These are phyloP conservation scores for Phialophora macrospora DNA, from an alignment of 2,329 filamentous ascomycete species.

Conservation along the genomic window DNA sequence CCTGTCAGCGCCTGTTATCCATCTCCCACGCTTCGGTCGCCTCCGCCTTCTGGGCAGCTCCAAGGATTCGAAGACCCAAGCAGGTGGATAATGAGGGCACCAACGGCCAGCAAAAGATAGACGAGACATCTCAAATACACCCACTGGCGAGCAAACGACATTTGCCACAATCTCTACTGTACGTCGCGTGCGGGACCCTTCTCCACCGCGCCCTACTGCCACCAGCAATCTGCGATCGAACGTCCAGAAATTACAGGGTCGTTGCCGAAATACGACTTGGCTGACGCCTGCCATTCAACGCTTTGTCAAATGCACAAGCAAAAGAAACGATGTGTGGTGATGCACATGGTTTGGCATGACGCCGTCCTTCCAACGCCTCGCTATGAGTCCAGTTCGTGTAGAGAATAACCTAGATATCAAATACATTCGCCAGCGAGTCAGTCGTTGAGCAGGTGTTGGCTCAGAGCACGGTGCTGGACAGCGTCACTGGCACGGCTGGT, in stretches of 20 bases:
- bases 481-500: not conserved
- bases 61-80: constrained; percentile 12
- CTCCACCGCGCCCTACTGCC: constrained; percentile 10
- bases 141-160: not conserved
- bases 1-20: constrained; percentile 8
- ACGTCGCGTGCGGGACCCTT: constrained; percentile 5
- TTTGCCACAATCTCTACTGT: constrained; percentile 18
- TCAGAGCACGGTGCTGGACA: constrained; percentile 6
- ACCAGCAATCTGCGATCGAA: not conserved
- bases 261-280: constrained; percentile 11
- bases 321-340: not conserved
- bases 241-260: constrained; percentile 13
- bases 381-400: not conserved
- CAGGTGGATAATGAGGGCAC: constrained; percentile 21
- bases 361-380: constrained; percentile 13
- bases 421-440: not conserved
- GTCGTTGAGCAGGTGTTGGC: not conserved
- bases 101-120: constrained; percentile 22
- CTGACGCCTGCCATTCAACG: not conserved
- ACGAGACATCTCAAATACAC: constrained; percentile 10
- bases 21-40: constrained; percentile 30
- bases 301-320: constrained; percentile 1
- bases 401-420: not conserved
- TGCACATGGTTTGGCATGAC: not conserved
- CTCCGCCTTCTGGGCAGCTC: constrained; percentile 25